Base-by-base conservation (phyloP, 31 red algal species). In the Porphyra umbilicalis region DNA sequence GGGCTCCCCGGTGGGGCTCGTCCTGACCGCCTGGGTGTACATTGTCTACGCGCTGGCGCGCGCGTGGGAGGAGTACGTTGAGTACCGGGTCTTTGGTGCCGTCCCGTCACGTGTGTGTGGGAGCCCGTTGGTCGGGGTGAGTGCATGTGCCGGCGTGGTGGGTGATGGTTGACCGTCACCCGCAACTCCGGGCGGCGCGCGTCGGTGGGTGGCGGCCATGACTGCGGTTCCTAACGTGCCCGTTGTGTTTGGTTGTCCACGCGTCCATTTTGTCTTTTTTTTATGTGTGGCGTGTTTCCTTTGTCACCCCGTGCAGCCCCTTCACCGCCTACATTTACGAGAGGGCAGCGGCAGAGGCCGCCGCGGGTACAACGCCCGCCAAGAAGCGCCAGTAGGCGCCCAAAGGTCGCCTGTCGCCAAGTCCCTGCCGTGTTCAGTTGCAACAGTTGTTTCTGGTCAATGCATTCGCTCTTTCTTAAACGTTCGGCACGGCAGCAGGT, bases 61-160 rank as follows among this genome's bases (percentile, higher is more conserved):
- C 35, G 78, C 86, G 34, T 95, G 89, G 79, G 96, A 98, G 92
- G 94, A 88, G 94, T 96, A 90, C 36, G 94, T 92, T 74, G 33
- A 29, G 25, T 29, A 29, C 57, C 11, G 25, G 57, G 10, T 8
- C 20, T 71, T 71, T 18, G 4, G 57, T 9, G 42, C 38, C 6
- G 38, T 39, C 38, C 14, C 14, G 7, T 1, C 14, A 1, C 8
- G 14, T 46, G 42, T 46, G 42, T 16, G 14, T 46, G 42, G 14
- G 42, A 16, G n/a, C n/a, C n/a, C n/a, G n/a, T n/a, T n/a, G n/a
- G n/a, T n/a, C n/a, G n/a, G n/a, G n/a, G n/a, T n/a, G n/a, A n/a
- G n/a, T n/a, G n/a, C n/a, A n/a, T n/a, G n/a, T n/a, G n/a, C n/a
- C n/a, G n/a, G n/a, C n/a, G n/a, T n/a, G n/a, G n/a, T n/a, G n/a